Evolutionary conservation across 1,139 yeast species (phyloP), one percentile per base, ranked within the genome.

Genomic region (Candida freyschussii): DNA sequence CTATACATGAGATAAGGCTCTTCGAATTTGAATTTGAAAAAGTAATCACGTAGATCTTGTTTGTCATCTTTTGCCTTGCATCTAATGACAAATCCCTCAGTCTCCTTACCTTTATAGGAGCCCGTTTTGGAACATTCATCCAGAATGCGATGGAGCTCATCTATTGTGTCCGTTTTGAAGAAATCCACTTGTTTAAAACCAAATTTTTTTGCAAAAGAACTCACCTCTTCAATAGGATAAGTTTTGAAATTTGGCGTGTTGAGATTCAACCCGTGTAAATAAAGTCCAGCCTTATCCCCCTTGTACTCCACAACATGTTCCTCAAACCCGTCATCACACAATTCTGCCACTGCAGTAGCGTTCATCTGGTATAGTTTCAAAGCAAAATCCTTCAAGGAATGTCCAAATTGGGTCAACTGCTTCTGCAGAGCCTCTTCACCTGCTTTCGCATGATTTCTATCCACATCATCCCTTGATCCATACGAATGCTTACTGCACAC

Each of bases 41-140:
- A 86, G 50, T 72, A 86, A 41, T 77, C 81, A 11, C 53, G 9
- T 3, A 10, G 13, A 9, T 18, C 56, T 1, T 35, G 37, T 13
- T 32, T 76, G 7, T 52, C 55, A 3, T 35, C 36, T 16, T 37
- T 34, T 4, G 50, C 53, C 30, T 63, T 60, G 47, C 91, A 75
- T 32, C 98, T 66, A 6, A 93, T 66, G 2, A 93, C 99, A 61
- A 91, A 93, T 0, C 99, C 99, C 60, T 93, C 99, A 6, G 85
- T 72, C 46, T 86, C 96, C 27, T 67, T 62, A 3, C 70, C 77
- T 1, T 81, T 60, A 61, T 78, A 87, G 2, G 79, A 69, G 0
- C 97, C 97, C 0, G 82, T 75, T 33, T 69, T 62, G 1, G 80
- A 71, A 36, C 80, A 70, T 2, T 66, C 62, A 7, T 74, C 72